Evolutionary conservation across 352 stramenopile species (phyloP).

Genomic region (Poterioochromonas sp.): DNA sequence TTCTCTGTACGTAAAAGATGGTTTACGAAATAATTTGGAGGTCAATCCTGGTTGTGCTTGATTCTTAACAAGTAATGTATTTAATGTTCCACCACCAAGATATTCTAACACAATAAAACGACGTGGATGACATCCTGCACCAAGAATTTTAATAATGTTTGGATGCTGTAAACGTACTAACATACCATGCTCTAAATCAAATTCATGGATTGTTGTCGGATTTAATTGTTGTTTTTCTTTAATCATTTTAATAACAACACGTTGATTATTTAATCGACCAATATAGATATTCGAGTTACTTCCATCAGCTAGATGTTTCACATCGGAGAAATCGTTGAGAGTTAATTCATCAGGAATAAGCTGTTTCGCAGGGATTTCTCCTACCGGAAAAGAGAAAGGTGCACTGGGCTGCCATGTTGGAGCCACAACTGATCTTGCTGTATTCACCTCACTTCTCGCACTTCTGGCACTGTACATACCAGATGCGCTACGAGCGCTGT

Average conservation of each 20-base stretch:
- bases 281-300: slow-evolving; percentile 21
- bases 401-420: slow-evolving; percentile 9
- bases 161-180: background rate
- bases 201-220: slow-evolving; percentile 18
- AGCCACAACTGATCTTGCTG: background rate
- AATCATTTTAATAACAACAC: slow-evolving; percentile 31
- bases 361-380: background rate
- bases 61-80: background rate
- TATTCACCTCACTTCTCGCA: background rate
- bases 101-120: slow-evolving; percentile 28
- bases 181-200: slow-evolving; percentile 22
- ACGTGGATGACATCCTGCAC: background rate
- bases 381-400: background rate
- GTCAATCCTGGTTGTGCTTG: background rate
- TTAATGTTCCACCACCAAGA: slow-evolving; percentile 6
- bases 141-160: slow-evolving; percentile 24
- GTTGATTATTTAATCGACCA: background rate
- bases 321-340: background rate
- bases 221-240: background rate
- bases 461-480: background rate
- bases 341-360: background rate
- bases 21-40: background rate
- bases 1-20: slow-evolving; percentile 5
- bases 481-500: background rate
- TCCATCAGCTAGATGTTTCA: slow-evolving; percentile 25